Conservation (phyloP, 768 basidiomycete genomes). For the Leccinum barrowsii region DNA sequence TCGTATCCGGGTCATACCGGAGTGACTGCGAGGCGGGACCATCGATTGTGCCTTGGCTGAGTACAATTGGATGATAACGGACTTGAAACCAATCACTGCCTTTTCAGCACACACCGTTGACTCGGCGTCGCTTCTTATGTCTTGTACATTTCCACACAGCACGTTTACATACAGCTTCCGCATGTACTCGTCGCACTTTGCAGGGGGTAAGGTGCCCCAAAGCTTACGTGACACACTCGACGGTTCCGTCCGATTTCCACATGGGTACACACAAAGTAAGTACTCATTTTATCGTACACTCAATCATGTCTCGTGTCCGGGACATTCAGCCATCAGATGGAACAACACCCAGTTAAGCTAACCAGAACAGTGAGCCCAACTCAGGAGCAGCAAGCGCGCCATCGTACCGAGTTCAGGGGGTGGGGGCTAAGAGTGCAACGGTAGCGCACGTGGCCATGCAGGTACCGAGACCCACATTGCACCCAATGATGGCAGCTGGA, state of each 20-base stretch:
- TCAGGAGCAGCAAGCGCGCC: neutral
- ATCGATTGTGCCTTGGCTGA: too few relatives aligned
- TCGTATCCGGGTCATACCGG: too few relatives aligned
- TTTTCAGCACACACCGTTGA: constrained; percentile 63
- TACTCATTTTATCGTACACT: neutral
- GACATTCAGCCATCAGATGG: neutral
- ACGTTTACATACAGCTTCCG: constrained; percentile 54
- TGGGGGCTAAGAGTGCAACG: constrained; percentile 19
- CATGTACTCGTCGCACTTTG: constrained; percentile 52
- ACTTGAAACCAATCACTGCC: constrained; percentile 37
- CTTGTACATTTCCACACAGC: constrained; percentile 59
- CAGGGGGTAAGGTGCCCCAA: constrained; percentile 52
- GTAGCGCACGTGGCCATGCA: constrained; percentile 4
- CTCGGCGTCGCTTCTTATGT: constrained; percentile 35
- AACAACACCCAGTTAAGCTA: neutral
- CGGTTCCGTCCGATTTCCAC: neutral
- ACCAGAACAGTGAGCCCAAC: neutral
- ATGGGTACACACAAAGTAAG: neutral
- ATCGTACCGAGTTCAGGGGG: constrained; percentile 7
- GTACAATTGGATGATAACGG: too few relatives aligned
- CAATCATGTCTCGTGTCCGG: neutral
- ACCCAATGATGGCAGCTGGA: constrained; percentile 21
- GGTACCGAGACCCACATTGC: constrained; percentile 21
- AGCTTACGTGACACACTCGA: too few relatives aligned
- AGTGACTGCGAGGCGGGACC: too few relatives aligned